Evolutionary conservation across 2,329 filamentous ascomycete species (phyloP), one percentile per base, ranked within the genome.

Genomic region (Periglandula ipomoeae): DNA sequence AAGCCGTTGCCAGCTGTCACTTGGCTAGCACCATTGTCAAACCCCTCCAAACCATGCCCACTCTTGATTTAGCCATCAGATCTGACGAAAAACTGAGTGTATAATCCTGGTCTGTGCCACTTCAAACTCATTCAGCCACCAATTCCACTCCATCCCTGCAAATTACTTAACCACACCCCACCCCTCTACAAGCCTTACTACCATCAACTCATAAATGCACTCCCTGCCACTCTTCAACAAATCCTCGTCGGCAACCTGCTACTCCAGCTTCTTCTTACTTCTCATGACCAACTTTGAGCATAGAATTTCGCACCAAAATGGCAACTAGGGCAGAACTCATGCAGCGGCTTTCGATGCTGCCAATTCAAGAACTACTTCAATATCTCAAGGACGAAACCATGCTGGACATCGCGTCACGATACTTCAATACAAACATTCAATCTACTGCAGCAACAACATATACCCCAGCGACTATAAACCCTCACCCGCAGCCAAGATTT

Each of bases 321-420:
- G 40, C 46, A 41, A 49, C 50, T 2, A 50, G 50, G 50, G 48
- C 48, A n/a, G 50, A 56, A 23, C 24, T 58, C 9, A 37, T 56
- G 46, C 52, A 50, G 23, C 52, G 48, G 17, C 35, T 59, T 35
- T 53, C 52, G 2, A 34, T 43, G 22, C 37, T 58, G 19, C 30
- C 50, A 13, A 46, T 50, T 13, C 38, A 54, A 1, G 52, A 56
- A 17, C 48, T 60, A 8, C 53, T 60, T 20, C 44, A 30, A 19
- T 45, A 56, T 22, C 43, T 60, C 6, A 45, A 50, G 20, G 54
- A 58, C 38, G 56, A 58, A 1, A 53, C 55, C 2, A 51, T 59
- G 26, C 46, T 55, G 19, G 52, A 58, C 34, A 50, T 59, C 27
- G 54, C 53, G 7, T n/a, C 45, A 5, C 50, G 49, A 37, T 58